These are phyloP conservation scores for Gautieria morchelliformis DNA, from an alignment of 768 basidiomycete species.

Conservation along the genomic window DNA sequence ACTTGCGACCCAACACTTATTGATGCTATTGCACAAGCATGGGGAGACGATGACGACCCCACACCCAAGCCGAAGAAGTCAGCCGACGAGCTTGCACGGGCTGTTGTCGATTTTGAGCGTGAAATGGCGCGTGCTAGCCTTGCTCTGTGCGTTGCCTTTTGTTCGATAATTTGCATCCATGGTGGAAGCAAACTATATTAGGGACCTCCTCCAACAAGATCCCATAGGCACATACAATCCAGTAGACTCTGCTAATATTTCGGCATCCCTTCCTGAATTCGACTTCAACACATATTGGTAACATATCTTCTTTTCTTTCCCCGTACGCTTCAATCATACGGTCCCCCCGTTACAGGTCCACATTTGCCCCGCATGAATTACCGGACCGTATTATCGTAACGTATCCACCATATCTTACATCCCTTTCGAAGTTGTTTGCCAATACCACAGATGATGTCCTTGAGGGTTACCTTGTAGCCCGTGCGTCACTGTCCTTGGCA, in stretches of 20 bases:
- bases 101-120: conserved; percentile 71
- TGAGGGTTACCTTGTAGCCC: conserved; percentile 81
- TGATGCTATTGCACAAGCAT: conserved; percentile 41
- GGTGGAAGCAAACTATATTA: conserved; percentile 16
- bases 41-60: conserved; percentile 47
- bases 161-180: not conserved
- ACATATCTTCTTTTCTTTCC: not conserved
- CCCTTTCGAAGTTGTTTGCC: conserved; percentile 60
- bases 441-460: conserved; percentile 59
- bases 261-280: conserved; percentile 60
- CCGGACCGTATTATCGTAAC: conserved; percentile 74
- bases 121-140: conserved; percentile 69
- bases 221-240: conserved; percentile 89
- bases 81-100: conserved; percentile 54
- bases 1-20: not conserved
- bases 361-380: conserved; percentile 71
- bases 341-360: conserved; percentile 25
- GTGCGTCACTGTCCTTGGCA: conserved; percentile 59
- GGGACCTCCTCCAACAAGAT: conserved; percentile 64
- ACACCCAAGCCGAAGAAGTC: conserved; percentile 36
- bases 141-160: conserved; percentile 50
- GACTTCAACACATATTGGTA: conserved; percentile 74
- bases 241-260: conserved; percentile 56
- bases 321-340: too few relatives aligned
- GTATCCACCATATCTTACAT: conserved; percentile 63